Evolutionary conservation across 2,329 filamentous ascomycete species (phyloP), one percentile per base, ranked within the genome.

Genomic region (Penicillium sp.): DNA sequence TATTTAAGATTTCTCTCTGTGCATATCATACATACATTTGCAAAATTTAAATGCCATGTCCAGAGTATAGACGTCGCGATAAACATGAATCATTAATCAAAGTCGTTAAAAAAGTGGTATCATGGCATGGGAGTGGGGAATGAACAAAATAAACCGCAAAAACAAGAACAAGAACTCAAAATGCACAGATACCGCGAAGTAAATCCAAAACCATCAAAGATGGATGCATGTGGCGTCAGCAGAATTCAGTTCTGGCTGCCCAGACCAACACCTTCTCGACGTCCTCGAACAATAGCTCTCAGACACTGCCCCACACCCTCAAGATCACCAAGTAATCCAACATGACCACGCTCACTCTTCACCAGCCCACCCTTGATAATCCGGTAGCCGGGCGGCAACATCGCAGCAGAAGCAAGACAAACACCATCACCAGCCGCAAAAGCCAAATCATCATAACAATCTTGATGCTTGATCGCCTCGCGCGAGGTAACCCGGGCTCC

Each of bases 371-470:
- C 88, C 44, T 82, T 84, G 1, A 87, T 90, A 33, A 89, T 79
- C 47, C 83, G 81, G 69, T 96, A 97, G 0, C 92, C 92, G 2
- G 83, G 76, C 0, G 92, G 92, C 42, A 95, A 74, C 89, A 95
- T 93, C 0, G 92, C 89, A 58, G 93, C 90, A 49, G 85, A 85
- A 0, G 92, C 90, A 6, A 97, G 81, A 52, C 93, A 91, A 0
- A 97, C 92, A 0, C 92, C 93, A 69, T 97, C 92, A 2, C 92
- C 92, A 22, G 87, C 88, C 0, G 89, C 88, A 75, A 97, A 97
- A 0, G 90, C 84, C 2, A 97, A 80, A 64, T 95, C 88, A 61
- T 96, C 91, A 70, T 96, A 97, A 0, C 85, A 87, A 71, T 95
- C 90, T 0, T 85, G 78, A 57, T 85, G 85, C 48, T 85, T 83